Evolutionary conservation across 2,329 filamentous ascomycete genomes (phyloP), one percentile per base, ranked within the genome.

Genomic region (Fusarium pseudoanthophilum): DNA sequence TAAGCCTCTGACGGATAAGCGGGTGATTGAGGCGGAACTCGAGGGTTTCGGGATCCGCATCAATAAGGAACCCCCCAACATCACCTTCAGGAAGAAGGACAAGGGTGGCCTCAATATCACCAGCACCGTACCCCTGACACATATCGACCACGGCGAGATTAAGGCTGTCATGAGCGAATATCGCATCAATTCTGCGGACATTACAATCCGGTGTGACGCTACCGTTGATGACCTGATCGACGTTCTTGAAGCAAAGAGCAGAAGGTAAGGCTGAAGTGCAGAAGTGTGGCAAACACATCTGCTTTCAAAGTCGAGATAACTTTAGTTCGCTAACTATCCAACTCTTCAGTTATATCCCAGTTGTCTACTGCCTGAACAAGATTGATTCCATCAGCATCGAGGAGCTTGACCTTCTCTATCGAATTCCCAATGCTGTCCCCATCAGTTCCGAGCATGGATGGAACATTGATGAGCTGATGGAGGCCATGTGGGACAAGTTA

Each of bases 71-170:
- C 96, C 96, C 32, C 96, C 96, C 45, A 99, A 99, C 82, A 99
- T 99, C 79, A 93, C 96, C n/a, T 97, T 98, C 87, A 97, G 92
- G 85, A 99, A 99, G 88, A 99, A 99, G 87, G 96, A 99, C 84
- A 98, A 98, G 80, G 96, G 96, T 77, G 96, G 96, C 40, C 91
- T 99, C 80, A 95, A 93, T 80, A 96, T 99, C 80, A 97, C 95
- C n/a, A 96, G 91, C 84, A 99, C 96, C 5, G 92, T 96, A 49
- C 94, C 95, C 10, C 87, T 99, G 76, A 92, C 92, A 30, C 94
- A 99, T 83, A 97, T 99, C 79, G 93, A 96, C 82, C 89, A 95
- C 76, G 96, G 97, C 80, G 96, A 99, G 86, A 97, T 99, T 87
- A 97, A 94, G 85, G 96, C 96, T 60, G 96, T 99, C 77, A 95